A percentile compares a stretch with the other conserved stretches of the same genome.
Evolutionary conservation across 1,284 basidiomycete genomes (phyloP).

Genomic region (Uromyces viciae-fabae): DNA sequence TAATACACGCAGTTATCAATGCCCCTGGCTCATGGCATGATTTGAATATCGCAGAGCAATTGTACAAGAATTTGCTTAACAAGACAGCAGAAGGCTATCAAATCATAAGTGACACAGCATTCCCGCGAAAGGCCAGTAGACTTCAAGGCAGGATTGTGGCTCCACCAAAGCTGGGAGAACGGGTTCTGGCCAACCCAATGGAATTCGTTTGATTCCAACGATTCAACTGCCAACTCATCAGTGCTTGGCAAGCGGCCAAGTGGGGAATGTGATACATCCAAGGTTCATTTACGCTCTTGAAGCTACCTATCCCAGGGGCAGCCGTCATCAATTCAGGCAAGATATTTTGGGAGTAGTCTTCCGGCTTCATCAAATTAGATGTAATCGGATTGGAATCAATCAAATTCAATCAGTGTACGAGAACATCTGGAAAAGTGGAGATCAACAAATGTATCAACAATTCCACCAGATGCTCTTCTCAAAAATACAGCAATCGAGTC

Average conservation of each 20-base stretch:
- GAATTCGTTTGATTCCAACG: constrained; percentile 49
- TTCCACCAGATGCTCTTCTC: too few species aligned
- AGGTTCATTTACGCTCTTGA: constrained; percentile 58
- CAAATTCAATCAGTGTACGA: constrained; percentile 58
- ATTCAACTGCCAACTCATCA: constrained; percentile 56
- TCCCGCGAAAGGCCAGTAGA: constrained; percentile 51
- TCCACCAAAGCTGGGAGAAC: constrained; percentile 56
- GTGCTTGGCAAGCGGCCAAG: constrained; percentile 58
- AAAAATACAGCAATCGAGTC: too few species aligned
- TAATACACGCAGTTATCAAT: constrained; percentile 57
- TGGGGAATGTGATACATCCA: constrained; percentile 59
- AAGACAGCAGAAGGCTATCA: constrained; percentile 57
- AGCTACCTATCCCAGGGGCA: constrained; percentile 53
- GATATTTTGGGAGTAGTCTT: constrained; percentile 55
- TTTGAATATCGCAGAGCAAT: constrained; percentile 55
- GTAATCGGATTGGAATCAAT: constrained; percentile 55
- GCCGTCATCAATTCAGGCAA: constrained; percentile 49
- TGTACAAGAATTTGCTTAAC: constrained; percentile 56
- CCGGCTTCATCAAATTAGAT: constrained; percentile 54
- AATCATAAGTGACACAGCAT: constrained; percentile 59
- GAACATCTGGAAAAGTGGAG: too few species aligned
- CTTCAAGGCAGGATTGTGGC: constrained; percentile 53
- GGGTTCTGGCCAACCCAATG: constrained; percentile 50
- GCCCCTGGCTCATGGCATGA: constrained; percentile 61
- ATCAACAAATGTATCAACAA: too few species aligned